A percentile compares a stretch with the other conserved stretches of the same genome.
Conservation (phyloP, 164 flowering plant species). For the Annona squamosa region DNA sequence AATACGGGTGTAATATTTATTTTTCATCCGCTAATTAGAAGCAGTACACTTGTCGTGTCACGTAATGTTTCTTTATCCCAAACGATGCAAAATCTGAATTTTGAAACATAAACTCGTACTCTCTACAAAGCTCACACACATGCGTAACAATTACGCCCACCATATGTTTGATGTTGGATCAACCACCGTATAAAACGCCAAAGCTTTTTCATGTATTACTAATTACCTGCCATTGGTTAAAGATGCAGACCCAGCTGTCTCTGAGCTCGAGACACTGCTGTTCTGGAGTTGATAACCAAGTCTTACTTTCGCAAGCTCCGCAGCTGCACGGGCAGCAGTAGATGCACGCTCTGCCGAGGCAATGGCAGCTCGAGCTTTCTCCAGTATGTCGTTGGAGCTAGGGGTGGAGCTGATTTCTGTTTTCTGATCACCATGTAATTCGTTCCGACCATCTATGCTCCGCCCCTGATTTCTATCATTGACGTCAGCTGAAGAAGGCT, state of each 20-base stretch:
- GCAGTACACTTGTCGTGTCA: no score
- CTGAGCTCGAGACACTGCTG: slow-evolving; percentile 9
- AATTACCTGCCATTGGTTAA: neutral
- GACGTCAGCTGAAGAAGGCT: slow-evolving; percentile 5
- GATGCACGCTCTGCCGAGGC: slow-evolving; percentile 84
- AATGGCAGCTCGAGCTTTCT: slow-evolving; percentile 79
- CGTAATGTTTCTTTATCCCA: no score
- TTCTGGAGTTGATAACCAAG: slow-evolving; percentile 22
- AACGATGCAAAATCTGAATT: neutral
- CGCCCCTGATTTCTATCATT: slow-evolving; percentile 21
- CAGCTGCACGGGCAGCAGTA: slow-evolving; percentile 85
- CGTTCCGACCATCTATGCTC: slow-evolving; percentile 4
- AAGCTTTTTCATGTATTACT: neutral
- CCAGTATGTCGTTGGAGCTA: slow-evolving; percentile 52
- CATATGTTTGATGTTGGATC: neutral
- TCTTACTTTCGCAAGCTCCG: slow-evolving; percentile 48
- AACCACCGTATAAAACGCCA: neutral
- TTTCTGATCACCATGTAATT: slow-evolving; percentile 17
- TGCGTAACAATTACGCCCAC: neutral
- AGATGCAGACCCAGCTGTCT: neutral
- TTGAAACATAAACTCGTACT: neutral
- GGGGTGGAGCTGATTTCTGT: slow-evolving; percentile 28
- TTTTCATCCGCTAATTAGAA: neutral
- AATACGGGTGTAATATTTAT: neutral
- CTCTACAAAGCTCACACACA: neutral